Conservation (phyloP, 2,329 filamentous ascomycete species). For the Cladosporium sp. region DNA sequence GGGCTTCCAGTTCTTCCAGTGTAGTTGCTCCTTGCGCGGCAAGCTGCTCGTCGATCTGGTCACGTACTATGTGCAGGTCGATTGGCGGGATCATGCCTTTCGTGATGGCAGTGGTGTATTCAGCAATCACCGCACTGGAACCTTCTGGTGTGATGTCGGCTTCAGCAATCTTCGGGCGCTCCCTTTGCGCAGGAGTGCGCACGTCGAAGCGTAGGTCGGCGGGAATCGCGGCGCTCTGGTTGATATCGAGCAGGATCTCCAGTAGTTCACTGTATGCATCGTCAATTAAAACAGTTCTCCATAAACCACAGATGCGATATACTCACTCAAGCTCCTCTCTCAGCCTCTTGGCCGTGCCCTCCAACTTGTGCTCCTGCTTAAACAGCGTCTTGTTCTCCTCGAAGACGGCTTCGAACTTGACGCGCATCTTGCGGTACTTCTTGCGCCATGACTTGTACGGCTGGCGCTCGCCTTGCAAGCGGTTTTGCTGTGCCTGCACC, state of each 20-base stretch:
- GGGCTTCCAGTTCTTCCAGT: slow-evolving; percentile 43
- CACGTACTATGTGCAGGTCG: slow-evolving; percentile 34
- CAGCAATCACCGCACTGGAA: slow-evolving; percentile 33
- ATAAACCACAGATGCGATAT: not conserved
- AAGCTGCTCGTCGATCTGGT: slow-evolving; percentile 34
- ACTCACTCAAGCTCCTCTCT: slow-evolving; percentile 90
- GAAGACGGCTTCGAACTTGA: slow-evolving; percentile 75
- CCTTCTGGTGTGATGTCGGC: slow-evolving; percentile 33
- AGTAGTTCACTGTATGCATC: slow-evolving; percentile 69
- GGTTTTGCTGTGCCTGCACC: slow-evolving; percentile 17
- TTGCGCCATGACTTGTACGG: slow-evolving; percentile 55
- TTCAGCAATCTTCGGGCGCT: slow-evolving; percentile 37
- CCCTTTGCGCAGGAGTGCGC: slow-evolving; percentile 66
- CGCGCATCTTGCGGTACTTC: slow-evolving; percentile 92
- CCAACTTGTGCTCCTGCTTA: slow-evolving; percentile 76
- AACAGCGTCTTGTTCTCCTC: slow-evolving; percentile 80
- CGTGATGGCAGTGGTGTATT: slow-evolving; percentile 40
- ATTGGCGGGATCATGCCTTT: slow-evolving; percentile 33
- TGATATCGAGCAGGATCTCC: slow-evolving; percentile 86
- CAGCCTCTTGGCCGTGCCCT: slow-evolving; percentile 77
- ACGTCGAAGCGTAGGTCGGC: slow-evolving; percentile 56
- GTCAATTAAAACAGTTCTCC: slow-evolving; percentile 21
- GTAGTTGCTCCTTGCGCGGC: slow-evolving; percentile 30
- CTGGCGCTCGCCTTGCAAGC: slow-evolving; percentile 22
- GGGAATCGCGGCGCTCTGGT: slow-evolving; percentile 63